Percentiles rank a stretch among this genome's conserved stretches.
These are phyloP conservation scores for Dionaea muscipula DNA, from an alignment of 179 eudicot genomes.

Conservation along the genomic window DNA sequence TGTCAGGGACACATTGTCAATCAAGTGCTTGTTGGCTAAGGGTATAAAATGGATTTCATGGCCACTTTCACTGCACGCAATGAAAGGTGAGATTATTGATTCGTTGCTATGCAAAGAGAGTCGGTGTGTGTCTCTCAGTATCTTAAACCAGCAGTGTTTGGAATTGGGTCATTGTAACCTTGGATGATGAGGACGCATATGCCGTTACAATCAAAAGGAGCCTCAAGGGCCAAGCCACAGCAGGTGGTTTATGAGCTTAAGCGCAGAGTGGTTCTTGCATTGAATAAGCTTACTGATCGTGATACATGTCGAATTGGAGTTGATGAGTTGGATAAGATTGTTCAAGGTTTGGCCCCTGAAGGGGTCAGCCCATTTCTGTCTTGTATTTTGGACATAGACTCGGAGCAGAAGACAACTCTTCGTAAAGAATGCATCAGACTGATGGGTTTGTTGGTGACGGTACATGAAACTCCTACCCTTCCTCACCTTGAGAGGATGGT, in stretches of 20 bases:
- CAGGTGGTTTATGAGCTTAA: constrained; percentile 57
- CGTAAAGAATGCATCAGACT: constrained; percentile 67
- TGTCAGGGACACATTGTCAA: too few species aligned
- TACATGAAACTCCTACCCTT: constrained; percentile 36
- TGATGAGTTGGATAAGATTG: constrained; percentile 52
- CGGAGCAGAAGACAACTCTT: constrained; percentile 61
- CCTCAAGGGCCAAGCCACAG: constrained; percentile 40
- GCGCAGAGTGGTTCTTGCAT: constrained; percentile 49
- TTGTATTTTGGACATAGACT: constrained; percentile 63
- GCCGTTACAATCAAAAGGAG: constrained; percentile 38
- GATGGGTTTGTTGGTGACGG: constrained; percentile 46
- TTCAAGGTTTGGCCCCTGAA: constrained; percentile 46
- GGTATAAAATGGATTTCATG: too few species aligned
- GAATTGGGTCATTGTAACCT: constrained; percentile 4
- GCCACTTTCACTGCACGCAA: too few species aligned
- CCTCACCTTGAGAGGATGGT: constrained; percentile 64
- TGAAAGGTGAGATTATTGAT: too few species aligned
- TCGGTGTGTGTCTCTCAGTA: neutral
- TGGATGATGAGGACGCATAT: constrained; percentile 47
- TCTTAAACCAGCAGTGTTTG: neutral
- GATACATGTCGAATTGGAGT: constrained; percentile 70
- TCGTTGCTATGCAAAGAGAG: too few species aligned
- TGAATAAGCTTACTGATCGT: constrained; percentile 71
- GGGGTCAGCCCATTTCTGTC: constrained; percentile 57
- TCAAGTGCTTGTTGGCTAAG: too few species aligned